Percentiles rank a stretch among this genome's conserved stretches.
phyloP scores from a whole-genome alignment of 805 yeast genomes.

The Wickerhamiella brachini region DNA sequence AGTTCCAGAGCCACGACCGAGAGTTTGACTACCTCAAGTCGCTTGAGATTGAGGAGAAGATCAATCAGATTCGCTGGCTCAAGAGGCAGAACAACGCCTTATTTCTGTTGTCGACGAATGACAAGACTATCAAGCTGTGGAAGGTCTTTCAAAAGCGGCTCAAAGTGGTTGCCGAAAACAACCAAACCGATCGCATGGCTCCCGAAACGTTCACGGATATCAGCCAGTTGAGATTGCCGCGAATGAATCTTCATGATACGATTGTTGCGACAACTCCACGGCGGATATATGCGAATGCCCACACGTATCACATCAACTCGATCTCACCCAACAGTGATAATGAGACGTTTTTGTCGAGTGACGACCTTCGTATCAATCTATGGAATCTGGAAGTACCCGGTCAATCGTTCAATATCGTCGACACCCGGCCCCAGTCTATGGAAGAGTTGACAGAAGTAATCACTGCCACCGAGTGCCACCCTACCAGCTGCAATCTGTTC shows the following conservation, averaged over 20 bases:
- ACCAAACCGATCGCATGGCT: constrained; percentile 39
- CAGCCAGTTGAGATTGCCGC: constrained; percentile 57
- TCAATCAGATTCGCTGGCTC: constrained; percentile 95
- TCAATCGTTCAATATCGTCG: constrained; percentile 92
- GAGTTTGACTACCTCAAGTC: constrained; percentile 95
- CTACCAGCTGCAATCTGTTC: constrained; percentile 77
- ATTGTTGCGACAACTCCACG: constrained; percentile 92
- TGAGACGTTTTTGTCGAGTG: constrained; percentile 85
- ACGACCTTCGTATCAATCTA: constrained; percentile 85
- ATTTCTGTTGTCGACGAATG: constrained; percentile 81
- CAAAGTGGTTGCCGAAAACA: constrained; percentile 84
- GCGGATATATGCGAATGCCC: constrained; percentile 85
- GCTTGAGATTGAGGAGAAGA: constrained; percentile 93
- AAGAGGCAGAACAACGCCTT: constrained; percentile 80
- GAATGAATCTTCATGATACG: constrained; percentile 84
- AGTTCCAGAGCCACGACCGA: constrained; percentile 96
- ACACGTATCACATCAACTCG: constrained; percentile 95
- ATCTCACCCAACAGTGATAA: constrained; percentile 90
- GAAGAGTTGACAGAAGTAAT: constrained; percentile 97
- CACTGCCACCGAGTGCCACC: constrained; percentile 94
- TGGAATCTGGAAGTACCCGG: constrained; percentile 94
- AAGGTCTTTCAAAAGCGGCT: constrained; percentile 84
- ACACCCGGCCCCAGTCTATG: constrained; percentile 95
- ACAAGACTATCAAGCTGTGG: constrained; percentile 98
- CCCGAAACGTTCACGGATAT: constrained; percentile 19